These are phyloP conservation scores for Rutstroemia sp. DNA, from an alignment of 2,329 filamentous ascomycete species.

Conservation along the genomic window DNA sequence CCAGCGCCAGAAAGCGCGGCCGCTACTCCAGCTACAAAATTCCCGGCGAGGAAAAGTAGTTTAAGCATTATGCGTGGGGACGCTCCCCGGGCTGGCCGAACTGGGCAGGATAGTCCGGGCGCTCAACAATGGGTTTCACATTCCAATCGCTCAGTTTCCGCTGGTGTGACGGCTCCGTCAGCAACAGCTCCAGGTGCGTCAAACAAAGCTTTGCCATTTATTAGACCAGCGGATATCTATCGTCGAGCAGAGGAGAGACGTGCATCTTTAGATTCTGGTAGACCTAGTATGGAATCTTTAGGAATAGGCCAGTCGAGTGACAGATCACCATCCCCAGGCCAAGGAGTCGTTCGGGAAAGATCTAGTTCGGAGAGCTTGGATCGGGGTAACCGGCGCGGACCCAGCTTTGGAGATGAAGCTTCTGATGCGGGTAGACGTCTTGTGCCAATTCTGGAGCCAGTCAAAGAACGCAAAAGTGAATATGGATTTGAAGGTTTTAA, in stretches of 20 bases:
- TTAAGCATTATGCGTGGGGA: constrained; percentile 38
- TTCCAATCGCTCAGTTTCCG: constrained; percentile 30
- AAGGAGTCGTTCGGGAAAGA: constrained; percentile 17
- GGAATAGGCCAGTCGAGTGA: constrained; percentile 26
- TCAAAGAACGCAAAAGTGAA: constrained; percentile 52
- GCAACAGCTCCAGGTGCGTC: constrained; percentile 28
- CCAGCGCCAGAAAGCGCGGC: constrained; percentile 29
- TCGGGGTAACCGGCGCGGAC: constrained; percentile 10
- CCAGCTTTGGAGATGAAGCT: constrained; percentile 18
- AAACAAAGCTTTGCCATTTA: constrained; percentile 52
- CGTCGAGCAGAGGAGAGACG: constrained; percentile 60
- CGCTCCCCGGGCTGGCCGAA: constrained; percentile 10
- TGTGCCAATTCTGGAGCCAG: constrained; percentile 41
- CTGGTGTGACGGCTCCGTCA: constrained; percentile 29
- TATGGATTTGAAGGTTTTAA: constrained; percentile 43
- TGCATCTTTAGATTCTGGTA: constrained; percentile 48
- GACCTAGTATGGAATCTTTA: constrained; percentile 49
- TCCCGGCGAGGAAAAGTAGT: constrained; percentile 56
- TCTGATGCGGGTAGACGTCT: constrained; percentile 32
- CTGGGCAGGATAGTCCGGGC: constrained; percentile 12
- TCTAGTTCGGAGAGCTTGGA: constrained; percentile 21
- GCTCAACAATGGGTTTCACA: constrained; percentile 31
- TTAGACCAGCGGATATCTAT: constrained; percentile 72
- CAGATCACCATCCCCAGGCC: constrained; percentile 19
- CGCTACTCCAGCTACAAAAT: constrained; percentile 34